Evolutionary conservation across 106 monocot species (phyloP), one percentile per base, ranked within the genome.

Genomic region (Narthecium ossifragum): DNA sequence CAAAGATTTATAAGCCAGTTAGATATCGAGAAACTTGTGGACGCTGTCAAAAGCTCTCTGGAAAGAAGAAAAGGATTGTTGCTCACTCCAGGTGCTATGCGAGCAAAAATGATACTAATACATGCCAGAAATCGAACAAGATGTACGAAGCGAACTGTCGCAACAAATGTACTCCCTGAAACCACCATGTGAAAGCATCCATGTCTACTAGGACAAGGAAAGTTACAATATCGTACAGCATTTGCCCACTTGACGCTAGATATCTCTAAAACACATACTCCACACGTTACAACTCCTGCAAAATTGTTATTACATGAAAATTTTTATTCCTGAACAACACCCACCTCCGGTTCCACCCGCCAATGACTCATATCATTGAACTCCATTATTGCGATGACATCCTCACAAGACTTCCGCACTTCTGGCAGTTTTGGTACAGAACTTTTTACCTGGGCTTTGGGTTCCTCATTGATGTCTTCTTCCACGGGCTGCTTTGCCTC

Each of bases 271-370:
- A 22, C n/a, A 17, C 15, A 11, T 20, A 38, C 26, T 30, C 8
- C 11, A 21, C 49, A 3, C 3, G 2, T 4, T 6, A 24, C 9
- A 49, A n/a, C 49, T 6, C 4, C 21, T 1, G 49, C 23, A n/a
- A 49, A 22, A 8, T 37, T 5, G 0, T 11, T 43, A 33, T 31
- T 54, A 55, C 43, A 58, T 48, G 45, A 23, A 56, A 66, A 11
- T 12, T 15, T 0, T 71, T 64, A 74, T 55, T 74, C 73, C 53
- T 74, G 66, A 39, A 61, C 73, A 31, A 74, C 46, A 59, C 66
- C 73, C 8, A 60, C 61, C 53, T 74, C 73, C 6, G 65, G 73
- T 32, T 74, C 73, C 52, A 61, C 60, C 31, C 66, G 21, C 66
- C 73, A 74, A 12, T 29, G 47, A 27, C 34, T 68, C 20, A 55